Percentiles rank a stretch among this genome's conserved stretches.
These are phyloP conservation scores for Tylopilus intermedius DNA, from an alignment of 768 basidiomycete genomes.

Conservation along the genomic window DNA sequence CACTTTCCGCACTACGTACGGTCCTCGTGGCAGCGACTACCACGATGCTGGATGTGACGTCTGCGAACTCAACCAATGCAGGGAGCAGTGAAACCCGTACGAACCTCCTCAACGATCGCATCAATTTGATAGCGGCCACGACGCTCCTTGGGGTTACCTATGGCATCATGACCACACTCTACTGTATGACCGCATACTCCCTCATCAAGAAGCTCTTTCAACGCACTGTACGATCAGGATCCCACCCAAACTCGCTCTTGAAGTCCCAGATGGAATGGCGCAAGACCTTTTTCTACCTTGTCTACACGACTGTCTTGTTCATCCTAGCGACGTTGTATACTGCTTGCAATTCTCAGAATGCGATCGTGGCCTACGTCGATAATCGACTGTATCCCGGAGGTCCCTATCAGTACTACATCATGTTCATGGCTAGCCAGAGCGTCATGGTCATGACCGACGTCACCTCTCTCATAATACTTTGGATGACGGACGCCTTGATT, in stretches of 20 bases:
- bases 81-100: conserved; percentile 1
- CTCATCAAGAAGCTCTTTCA: conserved; percentile 20
- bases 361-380: conserved; percentile 28
- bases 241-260: conserved; percentile 4
- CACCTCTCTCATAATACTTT: conserved; percentile 22
- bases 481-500: conserved; percentile 29
- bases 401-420: conserved; percentile 20
- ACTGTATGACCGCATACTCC: conserved; percentile 14
- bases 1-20: conserved; percentile 1
- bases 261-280: conserved; percentile 4
- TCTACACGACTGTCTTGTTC: conserved; percentile 26
- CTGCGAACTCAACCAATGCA: conserved; percentile 7
- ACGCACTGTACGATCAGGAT: conserved; percentile 1
- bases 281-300: conserved; percentile 25
- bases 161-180: conserved; percentile 19
- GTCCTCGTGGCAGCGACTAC: conserved; percentile 6
- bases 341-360: conserved; percentile 25
- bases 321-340: conserved; percentile 25
- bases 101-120: conserved; percentile 19
- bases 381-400: conserved; percentile 27
- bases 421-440: conserved; percentile 23
- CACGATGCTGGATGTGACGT: conserved; percentile 6
- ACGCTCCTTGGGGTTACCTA: conserved; percentile 22
- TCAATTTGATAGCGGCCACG: conserved; percentile 23
- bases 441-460: conserved; percentile 24